Conservation (phyloP, 441 rosid species). For the Oxalis stricta region DNA sequence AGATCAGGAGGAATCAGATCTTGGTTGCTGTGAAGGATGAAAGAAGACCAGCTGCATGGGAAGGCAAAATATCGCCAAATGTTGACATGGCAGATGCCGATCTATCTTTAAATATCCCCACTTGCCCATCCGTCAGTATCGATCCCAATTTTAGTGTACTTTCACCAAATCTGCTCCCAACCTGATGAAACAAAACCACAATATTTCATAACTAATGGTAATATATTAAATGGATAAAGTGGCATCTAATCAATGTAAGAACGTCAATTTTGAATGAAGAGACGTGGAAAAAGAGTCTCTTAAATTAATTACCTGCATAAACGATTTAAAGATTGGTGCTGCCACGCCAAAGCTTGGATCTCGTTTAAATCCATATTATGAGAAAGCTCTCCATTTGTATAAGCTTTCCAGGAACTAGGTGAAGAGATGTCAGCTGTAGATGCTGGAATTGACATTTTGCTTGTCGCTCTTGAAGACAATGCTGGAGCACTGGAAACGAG, state of each 20-base stretch:
- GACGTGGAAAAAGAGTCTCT: background rate
- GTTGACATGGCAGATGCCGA: conserved; percentile 92
- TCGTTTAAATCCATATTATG: conserved; percentile 48
- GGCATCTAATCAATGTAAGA: too few species aligned
- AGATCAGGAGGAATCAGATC: conserved; percentile 65
- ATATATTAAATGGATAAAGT: background rate
- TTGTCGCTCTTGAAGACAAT: conserved; percentile 57
- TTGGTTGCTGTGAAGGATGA: conserved; percentile 73
- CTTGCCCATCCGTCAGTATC: conserved; percentile 90
- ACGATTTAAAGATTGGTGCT: conserved; percentile 81
- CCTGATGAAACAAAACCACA: conserved; percentile 30
- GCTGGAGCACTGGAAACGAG: conserved; percentile 58
- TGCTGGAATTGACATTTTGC: conserved; percentile 35
- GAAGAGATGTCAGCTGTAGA: conserved; percentile 37
- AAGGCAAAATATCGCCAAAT: conserved; percentile 90
- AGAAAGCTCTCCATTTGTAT: conserved; percentile 53
- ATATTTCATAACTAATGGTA: background rate
- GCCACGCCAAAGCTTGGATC: conserved; percentile 61
- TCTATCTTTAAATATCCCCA: conserved; percentile 91
- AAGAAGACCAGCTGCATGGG: conserved; percentile 89
- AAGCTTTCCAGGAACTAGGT: conserved; percentile 53
- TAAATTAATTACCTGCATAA: conserved; percentile 98
- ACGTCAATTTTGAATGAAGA: too few species aligned
- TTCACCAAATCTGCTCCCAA: conserved; percentile 95
- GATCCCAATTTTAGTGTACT: conserved; percentile 90